Percentiles rank a stretch among this genome's conserved stretches.
Evolutionary conservation across 1,139 yeast species (phyloP).

Genomic region (Kodamaea alishanica): DNA sequence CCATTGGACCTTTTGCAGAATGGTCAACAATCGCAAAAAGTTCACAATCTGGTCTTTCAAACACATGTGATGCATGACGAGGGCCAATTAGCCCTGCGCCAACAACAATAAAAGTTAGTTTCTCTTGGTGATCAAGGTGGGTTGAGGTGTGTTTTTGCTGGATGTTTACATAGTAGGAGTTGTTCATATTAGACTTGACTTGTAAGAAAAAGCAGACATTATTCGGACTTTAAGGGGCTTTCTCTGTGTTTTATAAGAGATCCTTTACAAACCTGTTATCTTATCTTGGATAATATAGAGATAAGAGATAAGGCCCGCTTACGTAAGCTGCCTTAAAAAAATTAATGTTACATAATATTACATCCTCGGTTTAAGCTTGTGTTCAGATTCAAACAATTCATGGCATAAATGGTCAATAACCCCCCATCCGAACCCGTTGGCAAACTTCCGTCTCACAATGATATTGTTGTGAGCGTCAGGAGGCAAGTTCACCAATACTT

Average conservation of each 20-base stretch:
- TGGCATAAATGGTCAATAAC: slow-evolving; percentile 24
- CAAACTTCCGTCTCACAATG: slow-evolving; percentile 25
- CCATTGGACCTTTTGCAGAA: slow-evolving; percentile 35
- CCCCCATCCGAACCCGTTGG: slow-evolving; percentile 31
- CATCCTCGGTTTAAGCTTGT: slow-evolving; percentile 4
- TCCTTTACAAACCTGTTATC: not conserved
- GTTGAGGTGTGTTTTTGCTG: not conserved
- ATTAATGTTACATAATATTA: not conserved
- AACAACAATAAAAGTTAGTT: slow-evolving; percentile 16
- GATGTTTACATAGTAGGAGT: slow-evolving; percentile 10
- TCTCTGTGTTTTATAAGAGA: not conserved
- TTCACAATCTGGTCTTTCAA: slow-evolving; percentile 24
- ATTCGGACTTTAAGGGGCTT: too few species aligned
- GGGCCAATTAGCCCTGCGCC: slow-evolving; percentile 28
- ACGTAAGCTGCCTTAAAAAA: not conserved
- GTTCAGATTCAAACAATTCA: slow-evolving; percentile 12
- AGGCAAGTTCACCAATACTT: slow-evolving; percentile 23
- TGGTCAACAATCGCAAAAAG: slow-evolving; percentile 39
- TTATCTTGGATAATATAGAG: too few species aligned
- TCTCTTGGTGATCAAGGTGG: slow-evolving; percentile 4
- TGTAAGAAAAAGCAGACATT: not conserved
- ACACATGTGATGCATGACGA: slow-evolving; percentile 22
- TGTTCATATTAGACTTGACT: not conserved
- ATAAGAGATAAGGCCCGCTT: not conserved
- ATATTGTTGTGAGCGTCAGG: slow-evolving; percentile 30